phyloP scores from a whole-genome alignment of 108 stramenopile genomes.

The Skeletonema grethae region DNA sequence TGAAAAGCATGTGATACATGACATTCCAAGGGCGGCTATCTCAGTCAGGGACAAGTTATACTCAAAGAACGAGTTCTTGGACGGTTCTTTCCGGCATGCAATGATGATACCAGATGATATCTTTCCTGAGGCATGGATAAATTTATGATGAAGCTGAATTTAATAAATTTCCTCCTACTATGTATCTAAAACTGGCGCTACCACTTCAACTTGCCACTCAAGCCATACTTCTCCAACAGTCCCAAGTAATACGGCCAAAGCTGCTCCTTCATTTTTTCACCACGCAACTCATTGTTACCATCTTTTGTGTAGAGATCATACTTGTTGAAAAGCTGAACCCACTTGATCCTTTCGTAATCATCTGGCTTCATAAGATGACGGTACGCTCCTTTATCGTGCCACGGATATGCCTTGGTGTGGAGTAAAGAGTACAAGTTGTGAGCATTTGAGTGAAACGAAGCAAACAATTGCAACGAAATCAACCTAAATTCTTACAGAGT shows the following conservation, averaged over 20 bases:
- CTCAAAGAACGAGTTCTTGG: conserved; percentile 44
- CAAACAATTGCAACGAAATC: neutral
- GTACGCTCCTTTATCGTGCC: neutral
- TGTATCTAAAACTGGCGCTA: conserved; percentile 2
- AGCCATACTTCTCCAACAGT: conserved; percentile 72
- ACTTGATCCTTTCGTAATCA: conserved; percentile 62
- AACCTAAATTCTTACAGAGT: conserved; percentile 20
- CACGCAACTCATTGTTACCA: conserved; percentile 60
- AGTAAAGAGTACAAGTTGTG: neutral
- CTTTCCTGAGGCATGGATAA: conserved; percentile 48
- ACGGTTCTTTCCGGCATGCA: conserved; percentile 45
- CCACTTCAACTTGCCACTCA: conserved; percentile 75
- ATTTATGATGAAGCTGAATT: conserved; percentile 8
- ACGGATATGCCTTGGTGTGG: neutral
- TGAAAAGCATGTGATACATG: conserved; percentile 35
- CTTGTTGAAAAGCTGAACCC: conserved; percentile 75
- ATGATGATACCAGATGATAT: conserved; percentile 54
- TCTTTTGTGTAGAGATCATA: conserved; percentile 83
- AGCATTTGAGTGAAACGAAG: neutral
- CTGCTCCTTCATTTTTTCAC: conserved; percentile 46
- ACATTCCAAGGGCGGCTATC: conserved; percentile 39
- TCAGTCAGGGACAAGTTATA: conserved; percentile 40
- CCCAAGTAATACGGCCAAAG: conserved; percentile 67
- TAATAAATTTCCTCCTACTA: neutral
- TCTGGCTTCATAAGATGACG: conserved; percentile 41